phyloP scores from a whole-genome alignment of 2,329 filamentous ascomycete genomes.

The Stylonectria norvegica region DNA sequence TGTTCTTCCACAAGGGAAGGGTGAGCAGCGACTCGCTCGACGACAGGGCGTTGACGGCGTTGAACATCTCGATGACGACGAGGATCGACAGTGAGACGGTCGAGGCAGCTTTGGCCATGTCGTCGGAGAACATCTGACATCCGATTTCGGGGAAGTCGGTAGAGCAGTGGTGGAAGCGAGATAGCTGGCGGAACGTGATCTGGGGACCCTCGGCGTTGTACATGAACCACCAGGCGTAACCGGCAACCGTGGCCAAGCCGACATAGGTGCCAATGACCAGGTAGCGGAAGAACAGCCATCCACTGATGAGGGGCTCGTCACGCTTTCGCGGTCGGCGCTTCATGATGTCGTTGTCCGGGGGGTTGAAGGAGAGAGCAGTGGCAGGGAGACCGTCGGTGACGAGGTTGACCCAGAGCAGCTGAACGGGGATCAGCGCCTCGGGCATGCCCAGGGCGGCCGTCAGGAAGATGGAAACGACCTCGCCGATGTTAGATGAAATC shows the following conservation, averaged over 20 bases:
- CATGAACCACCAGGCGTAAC: constrained; percentile 99
- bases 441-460: constrained; percentile 96
- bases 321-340: constrained; percentile 84
- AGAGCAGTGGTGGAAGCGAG: constrained; percentile 92
- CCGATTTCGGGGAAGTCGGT: constrained; percentile 82
- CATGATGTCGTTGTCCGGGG: constrained; percentile 98
- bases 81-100: constrained; percentile 89
- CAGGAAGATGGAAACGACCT: constrained; percentile 98
- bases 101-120: constrained; percentile 83
- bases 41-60: constrained; percentile 96
- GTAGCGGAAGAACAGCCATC: constrained; percentile 97
- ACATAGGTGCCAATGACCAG: constrained; percentile 95
- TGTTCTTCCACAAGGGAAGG: constrained; percentile 95
- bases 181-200: constrained; percentile 84
- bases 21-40: constrained; percentile 93
- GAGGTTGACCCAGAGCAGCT: constrained; percentile 97
- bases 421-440: constrained; percentile 92
- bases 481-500: constrained; percentile 98
- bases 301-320: constrained; percentile 86
- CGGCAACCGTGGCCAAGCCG: constrained; percentile 88
- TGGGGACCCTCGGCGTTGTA: constrained; percentile 87
- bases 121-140: constrained; percentile 85
- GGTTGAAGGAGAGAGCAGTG: constrained; percentile 96
- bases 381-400: constrained; percentile 96
- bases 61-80: constrained; percentile 99